These are phyloP conservation scores for Eleusine indica DNA, from an alignment of 176 grass and related monocot genomes.

Conservation along the genomic window DNA sequence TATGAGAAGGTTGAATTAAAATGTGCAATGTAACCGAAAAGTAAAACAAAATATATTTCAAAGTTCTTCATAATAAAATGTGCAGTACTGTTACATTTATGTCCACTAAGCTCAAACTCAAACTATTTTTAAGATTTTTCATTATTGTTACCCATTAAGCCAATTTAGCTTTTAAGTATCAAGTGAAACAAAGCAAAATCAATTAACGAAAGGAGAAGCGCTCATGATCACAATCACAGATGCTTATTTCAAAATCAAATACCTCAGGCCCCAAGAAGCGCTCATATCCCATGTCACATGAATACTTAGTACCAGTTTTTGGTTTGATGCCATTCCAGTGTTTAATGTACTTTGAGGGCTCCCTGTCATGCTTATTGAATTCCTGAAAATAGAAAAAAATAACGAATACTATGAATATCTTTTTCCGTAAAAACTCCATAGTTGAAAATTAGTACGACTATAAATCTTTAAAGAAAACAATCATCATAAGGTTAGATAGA, in stretches of 20 bases:
- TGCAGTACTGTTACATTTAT: background rate
- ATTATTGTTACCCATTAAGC: background rate
- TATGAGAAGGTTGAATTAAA: conserved; percentile 20
- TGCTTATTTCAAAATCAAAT: background rate
- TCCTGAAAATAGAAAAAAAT: conserved; percentile 59
- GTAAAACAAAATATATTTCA: conserved; percentile 5
- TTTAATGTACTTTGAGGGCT: conserved; percentile 87
- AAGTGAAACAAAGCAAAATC: background rate
- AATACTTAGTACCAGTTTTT: conserved; percentile 77
- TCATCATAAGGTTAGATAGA: background rate
- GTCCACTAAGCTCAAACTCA: conserved; percentile 12
- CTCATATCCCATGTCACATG: conserved; percentile 92
- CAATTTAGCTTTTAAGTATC: conserved; percentile 12
- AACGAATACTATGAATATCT: background rate
- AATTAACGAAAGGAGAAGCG: background rate
- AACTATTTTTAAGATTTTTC: conserved; percentile 12
- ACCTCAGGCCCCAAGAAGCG: conserved; percentile 99
- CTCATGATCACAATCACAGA: background rate
- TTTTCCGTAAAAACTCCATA: background rate
- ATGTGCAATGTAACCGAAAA: background rate
- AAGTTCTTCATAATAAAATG: background rate
- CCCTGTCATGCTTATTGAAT: conserved; percentile 97
- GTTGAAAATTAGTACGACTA: background rate
- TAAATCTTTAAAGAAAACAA: conserved; percentile 13
- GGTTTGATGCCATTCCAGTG: conserved; percentile 83